These are phyloP conservation scores for Rhizoctonia solani DNA, from an alignment of 1,284 basidiomycete species.

Conservation along the genomic window DNA sequence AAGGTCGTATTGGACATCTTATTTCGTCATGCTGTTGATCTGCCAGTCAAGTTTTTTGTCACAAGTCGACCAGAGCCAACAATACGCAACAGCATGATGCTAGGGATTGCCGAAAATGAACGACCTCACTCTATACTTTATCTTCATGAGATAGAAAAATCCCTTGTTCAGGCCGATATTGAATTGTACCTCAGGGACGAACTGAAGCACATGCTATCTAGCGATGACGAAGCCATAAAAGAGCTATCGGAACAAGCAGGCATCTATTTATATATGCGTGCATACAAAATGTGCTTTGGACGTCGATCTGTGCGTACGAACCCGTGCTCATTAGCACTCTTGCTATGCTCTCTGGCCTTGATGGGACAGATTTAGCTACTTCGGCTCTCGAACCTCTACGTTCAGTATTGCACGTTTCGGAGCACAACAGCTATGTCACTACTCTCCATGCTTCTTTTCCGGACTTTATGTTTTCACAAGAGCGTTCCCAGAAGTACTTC, in stretches of 20 bases:
- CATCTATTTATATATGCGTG: too few species aligned
- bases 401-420: background rate
- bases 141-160: conserved; percentile 35
- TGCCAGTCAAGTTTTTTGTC: conserved; percentile 31
- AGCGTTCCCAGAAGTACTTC: background rate
- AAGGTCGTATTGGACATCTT: background rate
- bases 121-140: background rate
- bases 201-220: conserved; percentile 2
- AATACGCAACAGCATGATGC: background rate
- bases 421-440: background rate
- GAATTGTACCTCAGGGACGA: conserved; percentile 9
- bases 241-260: too few species aligned
- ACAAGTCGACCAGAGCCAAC: conserved; percentile 32
- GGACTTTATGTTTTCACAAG: background rate
- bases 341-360: background rate
- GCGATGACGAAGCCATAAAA: too few species aligned
- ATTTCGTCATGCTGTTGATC: background rate
- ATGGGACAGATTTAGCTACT: background rate
- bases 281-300: background rate
- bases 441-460: conserved; percentile 2
- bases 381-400: background rate
- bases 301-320: background rate
- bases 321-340: background rate
- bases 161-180: conserved; percentile 33
- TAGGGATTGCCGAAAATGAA: background rate